These are phyloP conservation scores for Purshia tridentata DNA, from an alignment of 306 rosid genomes.

Conservation along the genomic window DNA sequence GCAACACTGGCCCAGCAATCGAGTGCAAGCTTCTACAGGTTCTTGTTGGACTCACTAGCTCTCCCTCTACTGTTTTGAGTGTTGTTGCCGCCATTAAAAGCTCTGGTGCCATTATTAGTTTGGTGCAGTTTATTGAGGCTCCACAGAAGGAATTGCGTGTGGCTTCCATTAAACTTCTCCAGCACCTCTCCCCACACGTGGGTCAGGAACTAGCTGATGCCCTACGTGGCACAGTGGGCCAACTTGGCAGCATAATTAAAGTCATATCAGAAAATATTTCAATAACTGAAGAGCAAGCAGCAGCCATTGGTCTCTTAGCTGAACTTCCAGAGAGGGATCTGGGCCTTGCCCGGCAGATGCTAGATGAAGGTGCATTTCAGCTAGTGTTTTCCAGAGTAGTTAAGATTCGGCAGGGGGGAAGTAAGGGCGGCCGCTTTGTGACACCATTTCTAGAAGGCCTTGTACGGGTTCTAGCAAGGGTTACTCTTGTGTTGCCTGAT, in stretches of 20 bases:
- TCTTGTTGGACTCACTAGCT: constrained; percentile 86
- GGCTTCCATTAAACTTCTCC: constrained; percentile 84
- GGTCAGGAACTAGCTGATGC: constrained; percentile 97
- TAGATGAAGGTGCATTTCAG: constrained; percentile 80
- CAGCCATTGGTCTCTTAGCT: constrained; percentile 85
- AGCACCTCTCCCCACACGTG: constrained; percentile 75
- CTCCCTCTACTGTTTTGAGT: constrained; percentile 61
- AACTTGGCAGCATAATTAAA: constrained; percentile 76
- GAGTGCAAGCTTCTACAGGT: constrained; percentile 96
- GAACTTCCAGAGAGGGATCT: constrained; percentile 95
- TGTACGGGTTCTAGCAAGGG: constrained; percentile 80
- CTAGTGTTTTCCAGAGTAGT: constrained; percentile 56
- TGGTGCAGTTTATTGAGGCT: constrained; percentile 94
- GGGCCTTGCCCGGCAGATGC: constrained; percentile 94
- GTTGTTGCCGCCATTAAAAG: constrained; percentile 88
- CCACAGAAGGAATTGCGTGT: constrained; percentile 86
- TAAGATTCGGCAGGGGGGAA: constrained; percentile 74
- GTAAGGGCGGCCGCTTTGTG: constrained; percentile 74
- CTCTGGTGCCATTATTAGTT: constrained; percentile 95
- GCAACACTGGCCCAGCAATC: constrained; percentile 98
- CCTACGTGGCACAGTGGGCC: constrained; percentile 91
- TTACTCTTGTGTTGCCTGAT: constrained; percentile 64
- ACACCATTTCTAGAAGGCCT: constrained; percentile 90
- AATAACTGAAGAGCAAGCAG: constrained; percentile 92
- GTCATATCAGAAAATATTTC: constrained; percentile 79